Base-by-base conservation (phyloP, 116 monocot species). In the Zostera marina region DNA sequence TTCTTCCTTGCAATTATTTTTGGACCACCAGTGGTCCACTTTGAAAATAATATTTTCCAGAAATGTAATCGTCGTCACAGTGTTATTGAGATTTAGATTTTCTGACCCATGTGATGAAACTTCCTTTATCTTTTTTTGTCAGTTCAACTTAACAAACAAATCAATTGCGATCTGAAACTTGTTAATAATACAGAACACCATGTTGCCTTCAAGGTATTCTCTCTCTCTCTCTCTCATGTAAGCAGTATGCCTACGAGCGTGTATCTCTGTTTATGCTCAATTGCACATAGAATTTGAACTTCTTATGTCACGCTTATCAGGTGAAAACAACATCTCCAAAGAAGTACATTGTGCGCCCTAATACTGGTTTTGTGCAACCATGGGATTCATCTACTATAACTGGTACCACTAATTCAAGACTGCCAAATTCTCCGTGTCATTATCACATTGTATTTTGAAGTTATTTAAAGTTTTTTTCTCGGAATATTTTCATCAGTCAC, bases 321-420 rank as follows among this genome's bases (percentile, higher is more conserved):
- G 88, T 94, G 8, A 94, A 94, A 62, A 94, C 93, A 25, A 94
- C 93, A 14, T 81, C 93, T 1, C 93, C 93, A 17, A 88, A 62
- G 79, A 94, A 88, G 58, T 94, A 94, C 58, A 81, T 94, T 56
- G 93, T 94, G 42, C 63, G 88, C 53, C 93, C 93, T 13, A 94
- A 88, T 67, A 72, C 84, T 6, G 71, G 79, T 48, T 73, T 94
- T 43, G 77, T 94, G 54, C 88, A 94, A 54, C 93, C 93, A 22
- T 88, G 93, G 88, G 93, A 94, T 66, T 81, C 88, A 13, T 84
- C 75, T 45, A 72, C 64, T 40, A 76, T 94, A 49, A 84, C 74
- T 70, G 81, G 93, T 88, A 22, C 22, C 21, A 19, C 14, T 32
- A 44, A 20, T 59, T 17, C 12, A 9, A 20, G 15, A 43, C 17